Conservation (phyloP, 1,139 yeast genomes). For the Suhomyces yuchorum region DNA sequence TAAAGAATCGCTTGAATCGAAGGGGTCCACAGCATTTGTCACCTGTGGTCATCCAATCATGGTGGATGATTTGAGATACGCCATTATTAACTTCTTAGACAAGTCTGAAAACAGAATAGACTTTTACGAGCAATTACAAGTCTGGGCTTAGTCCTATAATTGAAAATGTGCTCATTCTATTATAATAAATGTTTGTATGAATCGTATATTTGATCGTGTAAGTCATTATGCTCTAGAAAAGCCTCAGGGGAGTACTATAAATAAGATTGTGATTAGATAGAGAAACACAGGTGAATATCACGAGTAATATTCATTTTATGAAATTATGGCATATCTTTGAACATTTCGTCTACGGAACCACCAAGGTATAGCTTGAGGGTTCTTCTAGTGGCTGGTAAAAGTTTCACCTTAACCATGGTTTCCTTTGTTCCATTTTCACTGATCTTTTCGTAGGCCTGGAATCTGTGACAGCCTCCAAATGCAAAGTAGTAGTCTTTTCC, state of each 20-base stretch:
- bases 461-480: slow-evolving; percentile 83
- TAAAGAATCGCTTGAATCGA: slow-evolving; percentile 30
- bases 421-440: slow-evolving; percentile 27
- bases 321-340: slow-evolving; percentile 26
- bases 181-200: not conserved
- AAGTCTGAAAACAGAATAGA: slow-evolving; percentile 42
- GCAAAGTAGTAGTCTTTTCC: slow-evolving; percentile 72
- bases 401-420: slow-evolving; percentile 59
- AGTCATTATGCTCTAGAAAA: too few relatives aligned
- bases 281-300: too few relatives aligned
- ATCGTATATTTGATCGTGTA: not conserved
- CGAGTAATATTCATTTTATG: too few relatives aligned
- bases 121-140: slow-evolving; percentile 47
- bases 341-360: slow-evolving; percentile 60
- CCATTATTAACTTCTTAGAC: slow-evolving; percentile 32
- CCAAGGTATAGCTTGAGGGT: slow-evolving; percentile 67
- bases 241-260: too few relatives aligned
- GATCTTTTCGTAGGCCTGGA: slow-evolving; percentile 69
- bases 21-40: slow-evolving; percentile 44
- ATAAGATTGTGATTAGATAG: too few relatives aligned
- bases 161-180: not conserved
- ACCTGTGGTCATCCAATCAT: slow-evolving; percentile 57
- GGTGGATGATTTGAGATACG: slow-evolving; percentile 52
- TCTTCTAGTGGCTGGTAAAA: slow-evolving; percentile 67
- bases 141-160: slow-evolving; percentile 30